Conservation (phyloP, 768 basidiomycete species). For the Chalciporus sphaerocephalus region DNA sequence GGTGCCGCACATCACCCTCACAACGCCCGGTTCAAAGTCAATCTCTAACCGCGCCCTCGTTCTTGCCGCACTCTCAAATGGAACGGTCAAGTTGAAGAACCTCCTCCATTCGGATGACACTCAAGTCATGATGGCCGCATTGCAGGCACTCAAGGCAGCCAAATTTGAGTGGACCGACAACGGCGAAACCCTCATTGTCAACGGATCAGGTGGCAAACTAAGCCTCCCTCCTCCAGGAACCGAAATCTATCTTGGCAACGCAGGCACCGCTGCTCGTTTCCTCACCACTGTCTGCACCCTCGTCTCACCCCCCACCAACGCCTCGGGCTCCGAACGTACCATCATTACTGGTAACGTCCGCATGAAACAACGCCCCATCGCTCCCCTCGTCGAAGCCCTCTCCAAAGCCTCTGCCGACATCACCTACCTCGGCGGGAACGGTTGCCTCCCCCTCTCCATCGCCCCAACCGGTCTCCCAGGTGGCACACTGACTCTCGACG, state of each 20-base stretch:
- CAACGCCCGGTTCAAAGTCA: slow-evolving; percentile 94
- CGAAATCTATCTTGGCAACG: slow-evolving; percentile 93
- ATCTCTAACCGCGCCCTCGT: slow-evolving; percentile 94
- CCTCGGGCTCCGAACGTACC: slow-evolving; percentile 47
- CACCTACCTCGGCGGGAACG: slow-evolving; percentile 70
- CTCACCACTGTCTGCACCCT: slow-evolving; percentile 94
- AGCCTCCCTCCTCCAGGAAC: slow-evolving; percentile 73
- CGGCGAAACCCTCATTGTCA: slow-evolving; percentile 90
- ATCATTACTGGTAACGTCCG: slow-evolving; percentile 95
- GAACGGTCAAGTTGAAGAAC: slow-evolving; percentile 85
- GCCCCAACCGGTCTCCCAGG: slow-evolving; percentile 80
- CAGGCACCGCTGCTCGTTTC: slow-evolving; percentile 97
- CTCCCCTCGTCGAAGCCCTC: slow-evolving; percentile 89
- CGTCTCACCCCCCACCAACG: slow-evolving; percentile 46
- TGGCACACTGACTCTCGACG: slow-evolving; percentile 78
- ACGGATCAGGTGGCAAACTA: slow-evolving; percentile 79
- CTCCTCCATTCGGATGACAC: slow-evolving; percentile 97
- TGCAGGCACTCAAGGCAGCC: slow-evolving; percentile 88
- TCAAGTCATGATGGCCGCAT: slow-evolving; percentile 97
- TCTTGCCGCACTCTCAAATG: slow-evolving; percentile 85
- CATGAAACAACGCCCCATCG: slow-evolving; percentile 98
- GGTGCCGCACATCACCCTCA: slow-evolving; percentile 52
- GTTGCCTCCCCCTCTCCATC: slow-evolving; percentile 87
- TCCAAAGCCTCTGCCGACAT: slow-evolving; percentile 74
- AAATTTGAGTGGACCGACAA: slow-evolving; percentile 93